Conservation (phyloP, 2,329 filamentous ascomycete species). For the Calonectria hongkongensis region DNA sequence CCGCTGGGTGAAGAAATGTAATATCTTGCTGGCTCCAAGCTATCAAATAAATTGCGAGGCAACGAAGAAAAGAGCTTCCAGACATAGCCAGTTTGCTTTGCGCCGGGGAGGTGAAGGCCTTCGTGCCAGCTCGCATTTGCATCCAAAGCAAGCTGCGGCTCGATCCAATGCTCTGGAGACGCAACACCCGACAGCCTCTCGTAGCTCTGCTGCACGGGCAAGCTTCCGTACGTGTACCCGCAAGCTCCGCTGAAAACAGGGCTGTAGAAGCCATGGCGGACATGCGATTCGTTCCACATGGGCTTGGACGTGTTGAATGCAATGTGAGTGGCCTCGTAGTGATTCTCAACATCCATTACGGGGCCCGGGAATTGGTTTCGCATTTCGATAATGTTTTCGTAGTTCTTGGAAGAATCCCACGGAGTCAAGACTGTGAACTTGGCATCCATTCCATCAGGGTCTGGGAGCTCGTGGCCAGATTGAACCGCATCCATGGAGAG, state of each 20-base stretch:
- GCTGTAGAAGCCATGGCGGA: slow-evolving; percentile 14
- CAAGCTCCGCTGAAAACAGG: slow-evolving; percentile 11
- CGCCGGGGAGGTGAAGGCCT: not conserved
- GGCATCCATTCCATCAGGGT: slow-evolving; percentile 7
- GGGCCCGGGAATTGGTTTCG: slow-evolving; percentile 14
- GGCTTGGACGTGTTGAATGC: slow-evolving; percentile 20
- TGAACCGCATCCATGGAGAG: slow-evolving; percentile 17
- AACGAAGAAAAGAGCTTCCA: slow-evolving; percentile 13
- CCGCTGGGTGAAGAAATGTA: slow-evolving; percentile 6
- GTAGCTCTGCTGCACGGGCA: slow-evolving; percentile 8
- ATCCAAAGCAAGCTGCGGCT: slow-evolving; percentile 2
- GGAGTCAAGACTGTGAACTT: not conserved
- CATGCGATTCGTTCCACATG: slow-evolving; percentile 17
- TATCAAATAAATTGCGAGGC: not conserved
- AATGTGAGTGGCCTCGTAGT: slow-evolving; percentile 15
- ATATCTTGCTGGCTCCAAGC: not conserved
- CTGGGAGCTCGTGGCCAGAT: not conserved
- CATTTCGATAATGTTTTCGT: slow-evolving; percentile 18
- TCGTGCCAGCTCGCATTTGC: slow-evolving; percentile 14
- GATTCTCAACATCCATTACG: slow-evolving; percentile 15
- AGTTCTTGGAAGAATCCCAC: slow-evolving; percentile 13
- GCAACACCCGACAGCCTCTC: slow-evolving; percentile 1
- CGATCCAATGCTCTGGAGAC: slow-evolving; percentile 9
- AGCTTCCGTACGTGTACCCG: slow-evolving; percentile 2
- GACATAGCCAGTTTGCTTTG: slow-evolving; percentile 17